Evolutionary conservation across 805 yeast species (phyloP).

Genomic region (Saccharomycopsis sp.): DNA sequence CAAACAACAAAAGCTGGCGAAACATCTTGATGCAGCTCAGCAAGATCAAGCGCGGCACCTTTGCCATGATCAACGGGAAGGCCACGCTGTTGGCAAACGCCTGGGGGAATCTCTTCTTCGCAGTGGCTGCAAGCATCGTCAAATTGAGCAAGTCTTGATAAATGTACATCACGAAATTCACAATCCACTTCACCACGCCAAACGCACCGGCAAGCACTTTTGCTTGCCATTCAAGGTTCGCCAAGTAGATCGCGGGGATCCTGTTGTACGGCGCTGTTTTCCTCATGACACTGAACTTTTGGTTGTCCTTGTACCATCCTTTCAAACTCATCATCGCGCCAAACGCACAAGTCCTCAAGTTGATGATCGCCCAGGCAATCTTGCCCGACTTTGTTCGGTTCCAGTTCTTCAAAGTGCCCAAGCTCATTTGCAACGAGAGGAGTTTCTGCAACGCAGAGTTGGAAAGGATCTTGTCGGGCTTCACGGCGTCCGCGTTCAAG

Average conservation of each 20-base stretch:
- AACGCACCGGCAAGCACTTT: constrained; percentile 12
- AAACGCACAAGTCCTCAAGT: constrained; percentile 17
- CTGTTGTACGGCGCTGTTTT: constrained; percentile 2
- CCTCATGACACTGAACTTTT: constrained; percentile 2
- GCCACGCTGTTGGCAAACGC: constrained; percentile 10
- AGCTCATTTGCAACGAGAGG: constrained; percentile 55
- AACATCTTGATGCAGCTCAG: constrained; percentile 11
- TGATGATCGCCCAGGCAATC: constrained; percentile 19
- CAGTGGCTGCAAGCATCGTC: background rate
- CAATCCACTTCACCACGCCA: constrained; percentile 18
- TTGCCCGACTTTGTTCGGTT: constrained; percentile 11
- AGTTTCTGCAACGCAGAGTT: constrained; percentile 73
- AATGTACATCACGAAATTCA: constrained; percentile 14
- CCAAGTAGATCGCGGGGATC: background rate
- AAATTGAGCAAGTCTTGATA: constrained; percentile 17
- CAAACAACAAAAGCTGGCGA: constrained; percentile 10
- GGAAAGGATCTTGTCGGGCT: constrained; percentile 63
- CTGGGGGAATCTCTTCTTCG: constrained; percentile 3
- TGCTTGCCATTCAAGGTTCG: constrained; percentile 13
- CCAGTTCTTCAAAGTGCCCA: constrained; percentile 37
- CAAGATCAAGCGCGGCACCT: constrained; percentile 15
- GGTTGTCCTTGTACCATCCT: constrained; percentile 18
- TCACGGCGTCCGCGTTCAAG: constrained; percentile 61
- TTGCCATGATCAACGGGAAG: constrained; percentile 17
- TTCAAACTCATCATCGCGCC: constrained; percentile 18